Evolutionary conservation across 1,139 yeast genomes (phyloP).

Genomic region (Magnusiomyces suaveolens): DNA sequence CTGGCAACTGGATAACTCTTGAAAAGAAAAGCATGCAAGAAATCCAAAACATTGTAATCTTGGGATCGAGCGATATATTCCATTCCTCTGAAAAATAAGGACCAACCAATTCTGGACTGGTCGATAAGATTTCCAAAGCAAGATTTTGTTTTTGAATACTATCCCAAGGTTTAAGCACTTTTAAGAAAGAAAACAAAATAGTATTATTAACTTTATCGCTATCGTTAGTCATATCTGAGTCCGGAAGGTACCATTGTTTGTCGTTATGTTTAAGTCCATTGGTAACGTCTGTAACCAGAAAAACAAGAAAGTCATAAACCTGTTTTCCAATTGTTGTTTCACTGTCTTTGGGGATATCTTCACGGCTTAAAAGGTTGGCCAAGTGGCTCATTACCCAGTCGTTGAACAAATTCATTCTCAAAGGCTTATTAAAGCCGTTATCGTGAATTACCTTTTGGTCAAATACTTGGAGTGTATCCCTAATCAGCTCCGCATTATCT

Average conservation of each 20-base stretch:
- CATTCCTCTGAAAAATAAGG: conserved; percentile 52
- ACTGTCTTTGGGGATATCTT: conserved; percentile 21
- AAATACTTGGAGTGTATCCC: conserved; percentile 40
- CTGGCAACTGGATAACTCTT: conserved; percentile 46
- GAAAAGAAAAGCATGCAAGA: conserved; percentile 58
- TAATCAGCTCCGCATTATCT: conserved; percentile 39
- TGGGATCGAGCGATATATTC: conserved; percentile 56
- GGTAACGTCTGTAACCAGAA: conserved; percentile 43
- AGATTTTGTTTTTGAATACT: conserved; percentile 53
- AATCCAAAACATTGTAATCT: conserved; percentile 71
- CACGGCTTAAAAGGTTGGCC: conserved; percentile 42
- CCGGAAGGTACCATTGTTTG: conserved; percentile 46
- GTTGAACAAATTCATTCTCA: conserved; percentile 68
- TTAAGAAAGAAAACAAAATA: conserved; percentile 51
- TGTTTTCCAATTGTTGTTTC: conserved; percentile 8
- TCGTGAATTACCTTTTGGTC: conserved; percentile 49
- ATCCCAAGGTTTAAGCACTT: conserved; percentile 73
- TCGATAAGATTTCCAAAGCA: conserved; percentile 41
- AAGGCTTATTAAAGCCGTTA: conserved; percentile 49
- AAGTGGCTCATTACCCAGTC: conserved; percentile 62
- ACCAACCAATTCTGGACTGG: conserved; percentile 62
- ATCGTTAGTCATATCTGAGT: conserved; percentile 18
- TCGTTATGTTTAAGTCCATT: conserved; percentile 57
- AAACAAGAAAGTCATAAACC: conserved; percentile 43
- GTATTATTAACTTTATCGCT: conserved; percentile 39